These are phyloP conservation scores for Curvularia sp. DNA, from an alignment of 2,329 filamentous ascomycete genomes.

Conservation along the genomic window DNA sequence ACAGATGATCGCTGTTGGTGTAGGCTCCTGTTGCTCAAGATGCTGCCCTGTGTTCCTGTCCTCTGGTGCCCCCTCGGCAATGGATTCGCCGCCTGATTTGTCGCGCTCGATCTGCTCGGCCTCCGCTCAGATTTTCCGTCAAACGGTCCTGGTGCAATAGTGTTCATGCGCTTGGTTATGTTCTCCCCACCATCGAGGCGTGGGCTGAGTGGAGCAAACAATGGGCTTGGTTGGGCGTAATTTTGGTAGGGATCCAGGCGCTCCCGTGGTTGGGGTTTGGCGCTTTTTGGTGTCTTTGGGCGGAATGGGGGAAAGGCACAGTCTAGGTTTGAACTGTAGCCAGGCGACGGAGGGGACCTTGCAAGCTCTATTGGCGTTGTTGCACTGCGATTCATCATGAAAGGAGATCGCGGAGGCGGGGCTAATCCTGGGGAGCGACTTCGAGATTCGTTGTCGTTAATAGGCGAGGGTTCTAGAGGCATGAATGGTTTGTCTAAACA, in stretches of 20 bases:
- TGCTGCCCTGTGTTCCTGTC: slow-evolving; percentile 46
- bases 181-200: slow-evolving; percentile 51
- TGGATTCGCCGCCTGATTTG: slow-evolving; percentile 31
- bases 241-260: slow-evolving; percentile 37
- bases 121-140: slow-evolving; percentile 53
- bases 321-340: slow-evolving; percentile 52
- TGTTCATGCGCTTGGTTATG: slow-evolving; percentile 68
- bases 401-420: slow-evolving; percentile 34
- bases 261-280: slow-evolving; percentile 31
- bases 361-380: slow-evolving; percentile 47
- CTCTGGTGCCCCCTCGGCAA: slow-evolving; percentile 45
- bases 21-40: slow-evolving; percentile 37
- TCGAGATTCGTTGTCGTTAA: slow-evolving; percentile 34
- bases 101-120: slow-evolving; percentile 47
- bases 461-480: slow-evolving; percentile 35
- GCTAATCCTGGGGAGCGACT: slow-evolving; percentile 35
- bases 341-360: slow-evolving; percentile 42
- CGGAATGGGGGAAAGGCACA: slow-evolving; percentile 63
- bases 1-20: slow-evolving; percentile 38
- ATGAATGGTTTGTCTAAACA: slow-evolving; percentile 47
- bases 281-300: slow-evolving; percentile 43
- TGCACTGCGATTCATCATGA: slow-evolving; percentile 44
- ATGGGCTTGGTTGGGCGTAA: slow-evolving; percentile 45
- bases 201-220: slow-evolving; percentile 60
- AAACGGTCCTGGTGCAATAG: slow-evolving; percentile 71